Evolutionary conservation across 1,284 basidiomycete species (phyloP).

Genomic region (Ustilago loliicola): DNA sequence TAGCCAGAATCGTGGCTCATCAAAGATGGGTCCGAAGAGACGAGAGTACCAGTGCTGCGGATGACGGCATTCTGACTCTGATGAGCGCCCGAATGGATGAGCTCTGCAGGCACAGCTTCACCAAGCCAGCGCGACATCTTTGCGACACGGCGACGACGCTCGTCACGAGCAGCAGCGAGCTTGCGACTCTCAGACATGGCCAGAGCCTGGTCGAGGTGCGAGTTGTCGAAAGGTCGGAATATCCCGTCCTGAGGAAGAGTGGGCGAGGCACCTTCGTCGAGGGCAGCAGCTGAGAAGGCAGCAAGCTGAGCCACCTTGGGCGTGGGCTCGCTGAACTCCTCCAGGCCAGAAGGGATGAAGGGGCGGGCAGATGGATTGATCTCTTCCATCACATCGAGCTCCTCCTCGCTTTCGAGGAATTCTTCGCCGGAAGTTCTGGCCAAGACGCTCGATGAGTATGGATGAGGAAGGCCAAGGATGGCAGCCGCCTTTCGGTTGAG

Average conservation of each 20-base stretch:
- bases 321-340: constrained; percentile 39
- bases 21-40: constrained; percentile 10
- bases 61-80: constrained; percentile 23
- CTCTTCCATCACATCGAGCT: constrained; percentile 7
- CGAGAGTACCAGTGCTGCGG: constrained; percentile 13
- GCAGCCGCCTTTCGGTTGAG: constrained; percentile 46
- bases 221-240: constrained; percentile 24
- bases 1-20: constrained; percentile 19
- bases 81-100: constrained; percentile 23
- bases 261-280: constrained; percentile 43
- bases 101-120: constrained; percentile 50
- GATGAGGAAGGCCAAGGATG: constrained; percentile 47
- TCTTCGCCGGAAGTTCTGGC: constrained; percentile 13
- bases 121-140: constrained; percentile 64
- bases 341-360: constrained; percentile 25
- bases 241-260: constrained; percentile 39
- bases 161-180: constrained; percentile 42
- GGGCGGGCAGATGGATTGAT: constrained; percentile 12
- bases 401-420: constrained; percentile 21
- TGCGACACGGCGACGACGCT: constrained; percentile 52
- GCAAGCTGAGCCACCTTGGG: constrained; percentile 41
- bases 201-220: constrained; percentile 28
- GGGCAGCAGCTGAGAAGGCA: constrained; percentile 37
- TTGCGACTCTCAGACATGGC: constrained; percentile 36
- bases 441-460: constrained; percentile 21